Base-by-base conservation (phyloP, 2,329 filamentous ascomycete species). In the Tothia fuscella region DNA sequence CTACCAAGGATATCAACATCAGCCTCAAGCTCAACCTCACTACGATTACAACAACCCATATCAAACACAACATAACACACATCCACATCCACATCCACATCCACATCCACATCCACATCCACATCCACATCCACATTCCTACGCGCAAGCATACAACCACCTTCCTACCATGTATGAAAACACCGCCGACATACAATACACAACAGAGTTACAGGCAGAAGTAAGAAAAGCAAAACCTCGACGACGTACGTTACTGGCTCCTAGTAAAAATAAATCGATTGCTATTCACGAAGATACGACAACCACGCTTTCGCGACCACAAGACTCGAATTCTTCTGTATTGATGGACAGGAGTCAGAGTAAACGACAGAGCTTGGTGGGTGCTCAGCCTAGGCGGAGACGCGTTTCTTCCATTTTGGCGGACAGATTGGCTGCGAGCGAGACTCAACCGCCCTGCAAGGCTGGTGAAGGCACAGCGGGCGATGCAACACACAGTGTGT, bases 181-280 rank as follows among this genome's bases (percentile, higher is more conserved):
- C 34, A 47, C 45, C 13, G 43, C 19, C 10, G 39, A 46, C 24
- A 47, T 62, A 36, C 56, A 63, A 42, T 62, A 59, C 47, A 62
- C 60, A 10, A 60, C 54, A 26, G 56, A 60, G 37, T 22, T 61
- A 25, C 51, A 58, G 41, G 41, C 55, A 5, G 25, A 48, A 10
- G 35, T 56, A 19, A 47, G 50, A 30, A 51, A 55, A 29, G 52
- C 50, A 29, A 61, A 57, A 42, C 59, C 59, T 5, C 24, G 43
- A 29, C 50, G 58, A 38, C 50, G 58, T 46, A 56, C 57, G 9
- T 47, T 51, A 43, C 55, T 56, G 43, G 51, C 46, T 36, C 45
- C 51, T 19, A 32, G 19, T 16, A 25, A 19, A 16, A 34, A 31
- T 17, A 29, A 34, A 17, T 31, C 25, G 5, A 41, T 41, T n/a